Evolutionary conservation across 306 rosid species (phyloP).

Genomic region (Acacia crassicarpa): DNA sequence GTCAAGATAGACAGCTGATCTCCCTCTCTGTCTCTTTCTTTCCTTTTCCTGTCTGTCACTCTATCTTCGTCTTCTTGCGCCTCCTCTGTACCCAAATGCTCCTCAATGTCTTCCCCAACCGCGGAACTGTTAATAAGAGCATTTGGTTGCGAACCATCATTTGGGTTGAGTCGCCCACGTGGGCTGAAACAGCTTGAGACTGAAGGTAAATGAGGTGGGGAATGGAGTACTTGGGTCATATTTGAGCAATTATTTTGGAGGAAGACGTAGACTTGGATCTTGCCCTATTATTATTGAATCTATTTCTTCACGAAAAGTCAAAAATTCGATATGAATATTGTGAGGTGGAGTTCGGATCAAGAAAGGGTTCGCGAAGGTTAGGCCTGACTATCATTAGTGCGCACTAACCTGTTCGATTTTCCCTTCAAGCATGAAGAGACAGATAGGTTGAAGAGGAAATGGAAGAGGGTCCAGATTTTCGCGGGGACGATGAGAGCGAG

Average conservation of each 20-base stretch:
- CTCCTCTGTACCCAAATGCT: slow-evolving; percentile 26
- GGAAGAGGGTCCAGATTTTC: not conserved
- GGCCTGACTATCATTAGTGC: slow-evolving; percentile 65
- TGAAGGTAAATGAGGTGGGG: slow-evolving; percentile 80
- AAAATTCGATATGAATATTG: slow-evolving; percentile 39
- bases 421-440: slow-evolving; percentile 23
- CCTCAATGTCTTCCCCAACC: slow-evolving; percentile 32
- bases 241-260: slow-evolving; percentile 13
- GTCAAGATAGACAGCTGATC: slow-evolving; percentile 82
- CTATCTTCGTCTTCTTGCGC: slow-evolving; percentile 25
- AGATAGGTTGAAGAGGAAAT: not conserved
- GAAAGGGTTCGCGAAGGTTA: slow-evolving; percentile 67
- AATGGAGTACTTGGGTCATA: slow-evolving; percentile 84
- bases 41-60: slow-evolving; percentile 42
- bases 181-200: slow-evolving; percentile 72
- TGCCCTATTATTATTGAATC: not conserved
- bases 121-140: slow-evolving; percentile 55
- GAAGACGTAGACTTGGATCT: slow-evolving; percentile 35
- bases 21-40: slow-evolving; percentile 65
- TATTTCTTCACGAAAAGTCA: slow-evolving; percentile 29
- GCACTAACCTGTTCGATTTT: slow-evolving; percentile 30
- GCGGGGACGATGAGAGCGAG: not conserved
- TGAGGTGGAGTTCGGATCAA: slow-evolving; percentile 78
- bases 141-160: slow-evolving; percentile 61
- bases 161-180: slow-evolving; percentile 39